Conservation (phyloP, 495 filamentous ascomycete species). For the Mycothermus thermophilus region DNA sequence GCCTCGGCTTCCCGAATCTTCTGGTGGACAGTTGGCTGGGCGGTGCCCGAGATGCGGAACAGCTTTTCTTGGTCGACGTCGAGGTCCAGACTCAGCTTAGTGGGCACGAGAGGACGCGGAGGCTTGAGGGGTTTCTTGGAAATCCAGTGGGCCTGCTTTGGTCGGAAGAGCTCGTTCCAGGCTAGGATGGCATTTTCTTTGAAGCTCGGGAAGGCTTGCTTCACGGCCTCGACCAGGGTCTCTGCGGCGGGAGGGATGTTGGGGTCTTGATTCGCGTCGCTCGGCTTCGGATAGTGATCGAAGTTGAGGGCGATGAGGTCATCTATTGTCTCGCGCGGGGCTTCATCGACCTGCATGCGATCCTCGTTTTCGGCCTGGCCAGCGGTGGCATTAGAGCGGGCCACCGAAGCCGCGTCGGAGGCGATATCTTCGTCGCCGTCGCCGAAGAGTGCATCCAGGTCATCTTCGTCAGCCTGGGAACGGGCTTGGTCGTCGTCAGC, state of each 20-base stretch:
- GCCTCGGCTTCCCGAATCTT: slow-evolving; percentile 42
- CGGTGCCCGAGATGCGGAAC: slow-evolving; percentile 53
- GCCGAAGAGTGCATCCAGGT: slow-evolving; percentile 39
- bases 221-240: slow-evolving; percentile 52
- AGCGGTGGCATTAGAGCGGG: slow-evolving; percentile 21
- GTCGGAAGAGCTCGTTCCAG: slow-evolving; percentile 62
- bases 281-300: slow-evolving; percentile 24
- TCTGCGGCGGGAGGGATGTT: slow-evolving; percentile 45
- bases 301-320: slow-evolving; percentile 32
- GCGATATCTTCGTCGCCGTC: slow-evolving; percentile 20
- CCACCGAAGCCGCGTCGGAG: slow-evolving; percentile 17
- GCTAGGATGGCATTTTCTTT: slow-evolving; percentile 47
- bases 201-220: slow-evolving; percentile 56
- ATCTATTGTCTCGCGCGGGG: slow-evolving; percentile 9
- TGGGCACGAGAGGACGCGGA: slow-evolving; percentile 69
- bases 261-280: slow-evolving; percentile 30
- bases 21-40: slow-evolving; percentile 30
- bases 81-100: slow-evolving; percentile 76
- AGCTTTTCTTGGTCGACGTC: slow-evolving; percentile 64
- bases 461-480: slow-evolving; percentile 33
- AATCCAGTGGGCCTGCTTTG: slow-evolving; percentile 55
- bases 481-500: slow-evolving; percentile 27
- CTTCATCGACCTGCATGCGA: slow-evolving; percentile 12
- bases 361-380: slow-evolving; percentile 21
- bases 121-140: slow-evolving; percentile 56